Base-by-base conservation (phyloP, 805 yeast genomes). In the Lipomyces lipofer region DNA sequence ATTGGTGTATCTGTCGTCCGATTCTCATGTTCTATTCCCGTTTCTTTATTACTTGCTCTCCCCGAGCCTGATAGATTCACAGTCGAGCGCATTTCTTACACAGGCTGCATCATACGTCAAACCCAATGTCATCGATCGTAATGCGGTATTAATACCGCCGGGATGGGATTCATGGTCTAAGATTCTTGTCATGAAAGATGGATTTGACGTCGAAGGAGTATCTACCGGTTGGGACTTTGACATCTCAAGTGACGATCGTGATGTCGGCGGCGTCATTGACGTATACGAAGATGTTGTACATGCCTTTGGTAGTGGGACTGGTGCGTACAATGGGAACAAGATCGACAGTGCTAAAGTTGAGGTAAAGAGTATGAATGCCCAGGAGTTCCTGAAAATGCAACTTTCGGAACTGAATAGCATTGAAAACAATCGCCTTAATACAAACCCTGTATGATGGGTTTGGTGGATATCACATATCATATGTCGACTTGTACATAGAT, bases 81-180 rank as follows among this genome's bases (percentile, higher is more conserved):
- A 24, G 6, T 42, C 57, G 4, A 38, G 46, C 30, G 29, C 35
- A 24, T 36, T 35, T 13, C 27, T 45, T 7, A 25, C 32, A 12
- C 47, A 43, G 13, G 57, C 58, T 3, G 49, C 61, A 10, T 39
- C 39, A 29, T 35, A 40, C 27, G 48, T 50, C n/a, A 49, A 27
- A 53, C 65, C 48, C 15, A 54, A 62, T 22, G 65, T 64, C 4
- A 55, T 67, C 7, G 65, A 64, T 21, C 52, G 56, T 4, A 63
- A 62, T 12, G 51, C 58, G 19, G 29, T 67, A 4, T 43, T 60
- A 27, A 58, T 69, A 9, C 73, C 73, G 8, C 52, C 69, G 4
- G 73, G 73, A 15, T 70, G 73, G 73, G 73, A 70, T 49, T 65
- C 71, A 10, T 48, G 59, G 54, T 60, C 64, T 17, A 69, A 68